Conservation (phyloP, 169 alveolate genomes). For the Eimeria acervulina region DNA sequence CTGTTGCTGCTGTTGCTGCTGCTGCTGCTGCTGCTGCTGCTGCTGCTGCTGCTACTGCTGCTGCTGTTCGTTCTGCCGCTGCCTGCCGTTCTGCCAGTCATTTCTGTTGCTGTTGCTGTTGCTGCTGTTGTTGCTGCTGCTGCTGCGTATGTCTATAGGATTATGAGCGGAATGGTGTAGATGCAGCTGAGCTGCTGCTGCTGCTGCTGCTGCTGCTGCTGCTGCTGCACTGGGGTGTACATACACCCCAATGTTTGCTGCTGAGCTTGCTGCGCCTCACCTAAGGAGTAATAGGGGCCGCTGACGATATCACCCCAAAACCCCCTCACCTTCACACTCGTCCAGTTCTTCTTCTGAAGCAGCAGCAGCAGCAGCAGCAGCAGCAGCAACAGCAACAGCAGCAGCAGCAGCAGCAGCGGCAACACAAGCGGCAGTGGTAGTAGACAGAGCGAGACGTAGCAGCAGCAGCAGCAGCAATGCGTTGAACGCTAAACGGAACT, state of each 20-base stretch:
- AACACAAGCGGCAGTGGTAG: background rate
- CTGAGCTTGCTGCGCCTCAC: background rate
- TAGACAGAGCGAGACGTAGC: background rate
- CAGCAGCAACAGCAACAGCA: background rate
- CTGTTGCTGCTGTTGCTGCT: no score
- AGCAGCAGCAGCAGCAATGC: background rate
- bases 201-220: constrained; percentile 20
- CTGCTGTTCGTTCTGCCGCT: no score
- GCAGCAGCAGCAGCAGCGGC: background rate
- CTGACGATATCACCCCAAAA: constrained; percentile 94
- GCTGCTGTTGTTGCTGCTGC: no score
- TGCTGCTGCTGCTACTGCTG: no score
- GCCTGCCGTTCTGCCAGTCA: no score
- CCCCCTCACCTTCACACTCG: constrained; percentile 91
- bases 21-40: no score
- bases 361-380: background rate
- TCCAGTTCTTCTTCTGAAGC: constrained; percentile 74
- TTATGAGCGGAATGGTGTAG: no score
- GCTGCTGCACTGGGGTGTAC: background rate
- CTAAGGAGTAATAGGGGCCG: constrained; percentile 88
- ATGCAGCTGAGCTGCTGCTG: no score
- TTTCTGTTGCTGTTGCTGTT: no score
- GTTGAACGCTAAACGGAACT: no score
- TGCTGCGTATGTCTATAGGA: no score
- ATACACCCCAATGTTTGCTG: no score